Conservation (phyloP, 345 rosid species). For the Pugionium dolabratum region DNA sequence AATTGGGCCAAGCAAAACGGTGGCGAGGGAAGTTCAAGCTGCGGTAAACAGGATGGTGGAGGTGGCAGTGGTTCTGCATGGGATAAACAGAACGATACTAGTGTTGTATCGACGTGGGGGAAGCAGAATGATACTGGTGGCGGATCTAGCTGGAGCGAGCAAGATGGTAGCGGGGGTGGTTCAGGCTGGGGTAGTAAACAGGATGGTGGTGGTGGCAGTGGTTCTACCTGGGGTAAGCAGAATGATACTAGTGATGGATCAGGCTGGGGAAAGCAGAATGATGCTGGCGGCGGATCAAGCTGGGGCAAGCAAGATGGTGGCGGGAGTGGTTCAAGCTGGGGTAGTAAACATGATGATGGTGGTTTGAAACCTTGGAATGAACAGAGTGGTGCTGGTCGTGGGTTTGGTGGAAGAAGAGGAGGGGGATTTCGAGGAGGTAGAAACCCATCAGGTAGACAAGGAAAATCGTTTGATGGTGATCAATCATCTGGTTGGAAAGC, state of each 20-base stretch:
- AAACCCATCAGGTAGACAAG: slow-evolving; percentile 37
- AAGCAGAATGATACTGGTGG: neutral
- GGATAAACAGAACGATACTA: too few relatives aligned
- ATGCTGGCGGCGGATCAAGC: slow-evolving; percentile 29
- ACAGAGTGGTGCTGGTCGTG: slow-evolving; percentile 42
- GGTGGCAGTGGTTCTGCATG: neutral
- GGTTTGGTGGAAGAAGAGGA: slow-evolving; percentile 41
- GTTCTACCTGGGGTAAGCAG: slow-evolving; percentile 29
- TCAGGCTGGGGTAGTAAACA: slow-evolving; percentile 15
- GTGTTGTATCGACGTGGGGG: too few relatives aligned
- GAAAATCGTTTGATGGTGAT: slow-evolving; percentile 32
- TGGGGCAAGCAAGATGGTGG: slow-evolving; percentile 21
- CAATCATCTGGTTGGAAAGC: slow-evolving; percentile 42
- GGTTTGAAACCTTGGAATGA: slow-evolving; percentile 27
- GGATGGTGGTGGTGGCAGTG: neutral
- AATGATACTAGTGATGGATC: slow-evolving; percentile 6
- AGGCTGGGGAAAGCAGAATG: slow-evolving; percentile 11
- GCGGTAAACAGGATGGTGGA: slow-evolving; percentile 13
- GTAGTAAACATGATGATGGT: slow-evolving; percentile 19
- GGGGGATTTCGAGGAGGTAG: slow-evolving; percentile 45
- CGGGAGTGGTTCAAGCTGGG: slow-evolving; percentile 29
- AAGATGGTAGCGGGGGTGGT: neutral
- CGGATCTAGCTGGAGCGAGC: slow-evolving; percentile 16
- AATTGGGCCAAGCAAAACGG: slow-evolving; percentile 33
- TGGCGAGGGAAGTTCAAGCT: neutral